Conservation (phyloP, 1,139 yeast genomes). For the Candida frijolesensis region DNA sequence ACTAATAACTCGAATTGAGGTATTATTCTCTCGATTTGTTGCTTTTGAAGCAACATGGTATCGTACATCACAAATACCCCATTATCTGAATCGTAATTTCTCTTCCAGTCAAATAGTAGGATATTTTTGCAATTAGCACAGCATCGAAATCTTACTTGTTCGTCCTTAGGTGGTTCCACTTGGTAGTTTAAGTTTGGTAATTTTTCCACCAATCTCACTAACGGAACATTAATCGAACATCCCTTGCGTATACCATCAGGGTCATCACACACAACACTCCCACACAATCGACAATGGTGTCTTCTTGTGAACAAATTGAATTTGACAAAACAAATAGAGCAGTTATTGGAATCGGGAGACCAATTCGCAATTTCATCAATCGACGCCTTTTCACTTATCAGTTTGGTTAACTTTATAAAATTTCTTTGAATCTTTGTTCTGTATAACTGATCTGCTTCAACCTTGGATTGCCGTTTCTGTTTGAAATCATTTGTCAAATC, state of each 20-base stretch:
- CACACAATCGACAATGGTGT: conserved; percentile 90
- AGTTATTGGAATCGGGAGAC: conserved; percentile 61
- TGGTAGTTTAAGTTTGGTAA: conserved; percentile 41
- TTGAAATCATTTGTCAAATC: conserved; percentile 54
- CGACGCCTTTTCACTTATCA: conserved; percentile 20
- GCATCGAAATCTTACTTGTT: conserved; percentile 40
- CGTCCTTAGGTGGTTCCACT: conserved; percentile 20
- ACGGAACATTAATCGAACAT: conserved; percentile 77
- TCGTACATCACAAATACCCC: conserved; percentile 33
- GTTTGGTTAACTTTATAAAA: conserved; percentile 46
- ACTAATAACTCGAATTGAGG: conserved; percentile 29
- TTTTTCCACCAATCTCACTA: conserved; percentile 48
- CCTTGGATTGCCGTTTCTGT: conserved; percentile 37
- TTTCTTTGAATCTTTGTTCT: conserved; percentile 66
- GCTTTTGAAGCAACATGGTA: conserved; percentile 35
- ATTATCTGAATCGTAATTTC: conserved; percentile 27
- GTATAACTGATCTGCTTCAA: conserved; percentile 48
- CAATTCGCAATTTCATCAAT: conserved; percentile 42
- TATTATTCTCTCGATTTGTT: conserved; percentile 33
- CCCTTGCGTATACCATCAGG: conserved; percentile 31
- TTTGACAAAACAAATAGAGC: conserved; percentile 62
- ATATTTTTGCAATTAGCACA: conserved; percentile 71
- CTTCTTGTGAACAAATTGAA: conserved; percentile 68
- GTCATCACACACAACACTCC: conserved; percentile 78
- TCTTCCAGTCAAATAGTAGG: conserved; percentile 58